Base-by-base conservation (phyloP, 140 eudicot species). In the Stevia rebaudiana region DNA sequence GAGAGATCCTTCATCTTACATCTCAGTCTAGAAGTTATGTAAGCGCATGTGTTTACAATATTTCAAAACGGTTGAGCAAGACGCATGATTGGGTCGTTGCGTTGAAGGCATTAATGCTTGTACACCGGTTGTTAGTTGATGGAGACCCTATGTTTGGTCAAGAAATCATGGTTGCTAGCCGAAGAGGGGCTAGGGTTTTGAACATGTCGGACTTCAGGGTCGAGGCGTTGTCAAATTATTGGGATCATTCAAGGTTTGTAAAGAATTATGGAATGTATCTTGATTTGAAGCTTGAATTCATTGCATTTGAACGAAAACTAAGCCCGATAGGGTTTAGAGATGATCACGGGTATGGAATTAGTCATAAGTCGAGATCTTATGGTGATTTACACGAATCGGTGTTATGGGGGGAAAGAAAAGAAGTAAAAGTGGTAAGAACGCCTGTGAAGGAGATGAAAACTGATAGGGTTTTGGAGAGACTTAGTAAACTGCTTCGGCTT, bases 221-320 rank as follows among this genome's bases (percentile, higher is more conserved):
- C 44, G 94, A 84, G 73, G 94, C 94, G 1, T 85, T 78, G 53
- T 86, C 97, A 1, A 86, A 65, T 63, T 86, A 89, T 3, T 90
- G 97, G 97, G 97, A 90, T 69, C 94, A 86, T 61, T 86, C 97
- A 3, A 90, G 83, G 3, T 90, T 90, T 57, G 97, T 86, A 37
- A 78, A 87, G 70, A 84, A 82, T 3, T 87, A 84, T 17, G 95
- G 82, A 0, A 48, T 82, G 82, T 90, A 81, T 67, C 77, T 90
- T 77, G 95, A 86, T 70, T 86, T 84, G 78, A 82, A 69, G 84
- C 78, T 90, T 16, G 95, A 90, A 53, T 61, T 90, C 41, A 75
- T 82, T 57, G 76, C 74, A 11, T 80, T 65, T 50, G 95, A 86
- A 76, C 79, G 81, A 50, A 82, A 78, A 42, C 72, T 58, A 40